phyloP scores from a whole-genome alignment of 1,284 basidiomycete species.

The Kalmanozyma brasiliensis region DNA sequence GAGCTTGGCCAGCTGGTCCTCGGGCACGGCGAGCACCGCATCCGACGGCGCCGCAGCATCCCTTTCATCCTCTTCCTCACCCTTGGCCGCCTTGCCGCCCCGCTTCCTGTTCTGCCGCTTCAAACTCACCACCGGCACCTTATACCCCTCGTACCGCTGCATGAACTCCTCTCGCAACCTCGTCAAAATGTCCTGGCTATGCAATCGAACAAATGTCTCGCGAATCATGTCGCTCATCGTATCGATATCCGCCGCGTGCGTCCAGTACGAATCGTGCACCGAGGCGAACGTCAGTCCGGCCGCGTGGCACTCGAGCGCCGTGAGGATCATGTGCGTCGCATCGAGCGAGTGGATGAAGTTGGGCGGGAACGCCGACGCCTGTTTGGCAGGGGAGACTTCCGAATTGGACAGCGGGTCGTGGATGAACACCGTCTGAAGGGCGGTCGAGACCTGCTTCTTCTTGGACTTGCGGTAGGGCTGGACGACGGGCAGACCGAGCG shows the following conservation, averaged over 20 bases:
- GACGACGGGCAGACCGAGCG: constrained; percentile 90
- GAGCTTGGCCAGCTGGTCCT: constrained; percentile 38
- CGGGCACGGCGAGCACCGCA: constrained; percentile 29
- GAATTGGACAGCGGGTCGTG: constrained; percentile 83
- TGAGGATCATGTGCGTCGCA: constrained; percentile 98
- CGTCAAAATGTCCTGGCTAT: constrained; percentile 83
- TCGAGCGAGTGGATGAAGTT: constrained; percentile 99
- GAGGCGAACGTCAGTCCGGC: constrained; percentile 81
- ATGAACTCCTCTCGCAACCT: constrained; percentile 70
- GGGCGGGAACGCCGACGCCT: constrained; percentile 96
- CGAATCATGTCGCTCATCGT: constrained; percentile 89
- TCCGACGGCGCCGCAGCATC: constrained; percentile 23
- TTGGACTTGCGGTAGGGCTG: constrained; percentile 92
- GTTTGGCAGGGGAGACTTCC: constrained; percentile 85
- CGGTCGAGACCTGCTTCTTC: constrained; percentile 78
- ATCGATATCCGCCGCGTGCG: constrained; percentile 88
- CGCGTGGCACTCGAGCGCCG: constrained; percentile 79
- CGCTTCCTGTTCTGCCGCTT: constrained; percentile 3
- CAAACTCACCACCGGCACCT: constrained; percentile 53
- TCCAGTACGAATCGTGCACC: constrained; percentile 99
- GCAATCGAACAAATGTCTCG: constrained; percentile 91
- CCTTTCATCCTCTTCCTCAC: constrained; percentile 1
- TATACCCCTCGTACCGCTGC: constrained; percentile 57
- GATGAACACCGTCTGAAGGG: constrained; percentile 91
- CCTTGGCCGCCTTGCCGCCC: constrained; percentile 6